Evolutionary conservation across 805 yeast genomes (phyloP).

Genomic region (Metschnikowia kunwiensis): DNA sequence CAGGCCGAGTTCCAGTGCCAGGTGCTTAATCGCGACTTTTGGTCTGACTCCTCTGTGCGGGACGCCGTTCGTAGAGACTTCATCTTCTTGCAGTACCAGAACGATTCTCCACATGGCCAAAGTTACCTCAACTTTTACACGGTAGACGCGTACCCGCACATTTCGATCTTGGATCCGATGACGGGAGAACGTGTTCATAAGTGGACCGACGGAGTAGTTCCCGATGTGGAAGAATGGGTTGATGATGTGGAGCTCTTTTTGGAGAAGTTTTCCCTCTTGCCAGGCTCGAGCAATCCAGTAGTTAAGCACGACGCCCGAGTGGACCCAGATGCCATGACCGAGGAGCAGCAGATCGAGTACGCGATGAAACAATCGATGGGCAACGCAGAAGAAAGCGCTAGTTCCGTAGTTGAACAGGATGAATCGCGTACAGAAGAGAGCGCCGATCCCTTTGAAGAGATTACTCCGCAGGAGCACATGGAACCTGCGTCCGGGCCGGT

Average conservation of each 20-base stretch:
- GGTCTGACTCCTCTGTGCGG: slow-evolving; percentile 72
- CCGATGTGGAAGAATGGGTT: slow-evolving; percentile 57
- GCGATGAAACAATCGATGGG: slow-evolving; percentile 68
- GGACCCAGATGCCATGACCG: slow-evolving; percentile 65
- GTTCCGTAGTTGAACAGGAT: slow-evolving; percentile 21
- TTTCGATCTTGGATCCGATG: slow-evolving; percentile 88
- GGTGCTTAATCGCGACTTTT: slow-evolving; percentile 85
- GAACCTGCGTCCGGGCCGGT: slow-evolving; percentile 63
- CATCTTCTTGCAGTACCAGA: slow-evolving; percentile 80
- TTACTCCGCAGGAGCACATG: slow-evolving; percentile 48
- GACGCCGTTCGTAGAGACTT: slow-evolving; percentile 63
- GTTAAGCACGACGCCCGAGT: slow-evolving; percentile 56
- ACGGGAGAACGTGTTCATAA: slow-evolving; percentile 85
- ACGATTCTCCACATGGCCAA: slow-evolving; percentile 71
- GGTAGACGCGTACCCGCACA: slow-evolving; percentile 72
- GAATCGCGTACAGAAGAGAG: slow-evolving; percentile 18
- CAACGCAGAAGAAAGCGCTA: slow-evolving; percentile 23
- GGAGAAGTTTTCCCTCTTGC: slow-evolving; percentile 58
- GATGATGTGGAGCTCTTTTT: slow-evolving; percentile 71
- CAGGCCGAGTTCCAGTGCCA: slow-evolving; percentile 83
- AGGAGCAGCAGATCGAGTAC: slow-evolving; percentile 78
- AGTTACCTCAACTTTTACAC: slow-evolving; percentile 72
- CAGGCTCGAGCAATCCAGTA: slow-evolving; percentile 61
- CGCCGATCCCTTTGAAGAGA: slow-evolving; percentile 45
- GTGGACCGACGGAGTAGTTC: slow-evolving; percentile 68